These are phyloP conservation scores for Fusarium protoensiforme DNA, from an alignment of 2,329 filamentous ascomycete species.

Conservation along the genomic window DNA sequence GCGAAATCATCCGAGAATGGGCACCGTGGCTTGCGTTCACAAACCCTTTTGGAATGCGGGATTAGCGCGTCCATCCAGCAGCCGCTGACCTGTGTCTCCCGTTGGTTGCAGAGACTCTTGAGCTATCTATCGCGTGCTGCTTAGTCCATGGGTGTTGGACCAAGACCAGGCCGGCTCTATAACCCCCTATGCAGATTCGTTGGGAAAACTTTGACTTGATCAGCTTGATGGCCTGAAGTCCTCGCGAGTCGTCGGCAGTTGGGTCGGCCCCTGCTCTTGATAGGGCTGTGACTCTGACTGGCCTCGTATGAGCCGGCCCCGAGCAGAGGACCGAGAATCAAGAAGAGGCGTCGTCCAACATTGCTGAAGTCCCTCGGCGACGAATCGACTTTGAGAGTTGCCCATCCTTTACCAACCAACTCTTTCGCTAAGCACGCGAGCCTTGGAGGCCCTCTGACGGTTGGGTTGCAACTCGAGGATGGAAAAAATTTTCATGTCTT, in stretches of 20 bases:
- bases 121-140: conserved; percentile 19
- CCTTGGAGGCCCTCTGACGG: conserved; percentile 14
- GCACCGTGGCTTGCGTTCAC: conserved; percentile 40
- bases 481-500: conserved; percentile 2
- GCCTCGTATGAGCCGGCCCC: conserved; percentile 6
- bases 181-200: conserved; percentile 9
- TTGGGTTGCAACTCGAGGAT: background rate
- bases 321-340: conserved; percentile 3
- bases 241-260: conserved; percentile 17
- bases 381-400: background rate
- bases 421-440: conserved; percentile 18
- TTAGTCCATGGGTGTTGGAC: background rate
- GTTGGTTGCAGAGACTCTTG: conserved; percentile 33
- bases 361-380: conserved; percentile 14
- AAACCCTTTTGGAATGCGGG: conserved; percentile 38
- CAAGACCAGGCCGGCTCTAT: conserved; percentile 4
- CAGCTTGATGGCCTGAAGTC: conserved; percentile 17
- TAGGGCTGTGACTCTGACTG: conserved; percentile 30
- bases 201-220: conserved; percentile 5
- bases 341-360: conserved; percentile 14
- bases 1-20: conserved; percentile 36
- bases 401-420: background rate
- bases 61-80: conserved; percentile 44
- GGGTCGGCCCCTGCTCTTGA: conserved; percentile 3
- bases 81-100: conserved; percentile 31